These are phyloP conservation scores for Eucalyptus marginata DNA, from an alignment of 345 rosid species.

Conservation along the genomic window DNA sequence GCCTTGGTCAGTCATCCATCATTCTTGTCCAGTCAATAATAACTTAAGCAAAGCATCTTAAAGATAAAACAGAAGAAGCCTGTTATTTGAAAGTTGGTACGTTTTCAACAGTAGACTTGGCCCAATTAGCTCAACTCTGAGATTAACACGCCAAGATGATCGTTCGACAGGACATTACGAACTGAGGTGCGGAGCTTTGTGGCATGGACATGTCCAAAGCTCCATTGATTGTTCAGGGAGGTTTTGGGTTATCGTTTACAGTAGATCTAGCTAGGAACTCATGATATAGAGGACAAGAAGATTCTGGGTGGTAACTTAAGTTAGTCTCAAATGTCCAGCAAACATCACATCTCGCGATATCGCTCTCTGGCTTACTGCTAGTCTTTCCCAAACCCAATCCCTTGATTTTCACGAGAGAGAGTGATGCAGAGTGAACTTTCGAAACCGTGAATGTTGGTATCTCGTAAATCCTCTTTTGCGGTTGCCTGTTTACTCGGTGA, in stretches of 20 bases:
- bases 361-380: neutral
- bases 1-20: neutral
- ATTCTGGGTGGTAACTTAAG: neutral
- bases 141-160: neutral
- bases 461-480: neutral
- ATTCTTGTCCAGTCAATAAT: neutral
- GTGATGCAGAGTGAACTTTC: neutral
- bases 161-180: neutral
- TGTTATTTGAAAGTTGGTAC: neutral
- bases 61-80: neutral
- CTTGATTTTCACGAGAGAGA: neutral
- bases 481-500: neutral
- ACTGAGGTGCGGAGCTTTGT: neutral
- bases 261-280: neutral
- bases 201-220: fast-evolving
- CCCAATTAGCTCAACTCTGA: neutral
- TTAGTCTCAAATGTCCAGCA: neutral
- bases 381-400: neutral
- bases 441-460: neutral
- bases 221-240: neutral
- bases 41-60: neutral
- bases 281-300: neutral
- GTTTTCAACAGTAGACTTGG: neutral
- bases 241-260: neutral
- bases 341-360: neutral